A percentile compares a stretch with the other conserved stretches of the same genome.
phyloP scores from a whole-genome alignment of 2,329 filamentous ascomycete genomes.

The Fonsecaea pedrosoi region DNA sequence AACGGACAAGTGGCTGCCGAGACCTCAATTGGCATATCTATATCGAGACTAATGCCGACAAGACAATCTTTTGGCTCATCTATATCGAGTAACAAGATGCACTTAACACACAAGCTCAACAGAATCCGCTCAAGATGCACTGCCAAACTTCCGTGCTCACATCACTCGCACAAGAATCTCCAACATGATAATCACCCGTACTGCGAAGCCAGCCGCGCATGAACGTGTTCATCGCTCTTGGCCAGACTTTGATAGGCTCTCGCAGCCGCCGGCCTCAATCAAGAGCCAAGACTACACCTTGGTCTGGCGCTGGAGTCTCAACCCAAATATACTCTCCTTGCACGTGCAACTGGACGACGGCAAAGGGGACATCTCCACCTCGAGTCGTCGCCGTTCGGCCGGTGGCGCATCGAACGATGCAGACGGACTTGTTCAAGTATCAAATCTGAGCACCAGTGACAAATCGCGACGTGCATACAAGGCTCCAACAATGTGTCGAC shows the following conservation, averaged over 20 bases:
- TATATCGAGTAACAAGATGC: neutral
- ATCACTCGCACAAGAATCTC: neutral
- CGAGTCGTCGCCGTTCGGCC: conserved; percentile 3
- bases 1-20: no score
- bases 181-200: neutral
- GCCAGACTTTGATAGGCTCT: neutral
- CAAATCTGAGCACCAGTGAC: conserved; percentile 38
- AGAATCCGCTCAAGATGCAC: neutral
- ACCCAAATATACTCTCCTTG: conserved; percentile 32
- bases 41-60: neutral
- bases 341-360: conserved; percentile 26
- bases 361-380: conserved; percentile 36
- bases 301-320: neutral
- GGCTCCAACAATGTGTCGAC: conserved; percentile 38
- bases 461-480: conserved; percentile 39
- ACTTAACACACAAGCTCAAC: neutral
- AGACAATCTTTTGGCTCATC: conserved; percentile 6
- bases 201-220: neutral
- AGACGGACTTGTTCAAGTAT: conserved; percentile 22
- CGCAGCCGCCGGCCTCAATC: neutral
- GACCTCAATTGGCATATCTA: neutral
- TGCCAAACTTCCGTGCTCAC: neutral
- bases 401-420: conserved; percentile 5
- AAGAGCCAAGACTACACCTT: neutral
- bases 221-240: neutral